phyloP scores from a whole-genome alignment of 768 basidiomycete species.

The Leccinum boreale region DNA sequence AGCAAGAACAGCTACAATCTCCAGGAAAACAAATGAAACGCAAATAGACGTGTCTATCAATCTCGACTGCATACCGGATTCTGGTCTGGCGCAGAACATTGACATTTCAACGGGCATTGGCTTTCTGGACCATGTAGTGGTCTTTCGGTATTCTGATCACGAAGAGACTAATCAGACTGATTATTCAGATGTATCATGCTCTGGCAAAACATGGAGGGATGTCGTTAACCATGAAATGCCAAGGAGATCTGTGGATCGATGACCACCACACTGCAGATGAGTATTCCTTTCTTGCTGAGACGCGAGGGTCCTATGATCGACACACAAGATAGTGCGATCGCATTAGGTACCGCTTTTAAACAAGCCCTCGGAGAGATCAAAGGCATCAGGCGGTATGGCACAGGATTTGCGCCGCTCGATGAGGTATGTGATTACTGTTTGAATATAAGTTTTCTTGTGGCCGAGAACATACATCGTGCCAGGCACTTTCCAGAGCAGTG shows the following conservation, averaged over 20 bases:
- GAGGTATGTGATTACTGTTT: slow-evolving; percentile 57
- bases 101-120: slow-evolving; percentile 92
- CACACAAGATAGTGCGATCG: slow-evolving; percentile 85
- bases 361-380: slow-evolving; percentile 90
- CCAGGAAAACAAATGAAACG: slow-evolving; percentile 89
- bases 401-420: slow-evolving; percentile 94
- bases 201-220: slow-evolving; percentile 96
- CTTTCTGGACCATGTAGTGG: slow-evolving; percentile 91
- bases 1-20: slow-evolving; percentile 62
- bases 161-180: neutral
- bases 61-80: slow-evolving; percentile 75
- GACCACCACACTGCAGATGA: slow-evolving; percentile 99
- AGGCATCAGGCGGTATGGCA: slow-evolving; percentile 93
- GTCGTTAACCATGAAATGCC: slow-evolving; percentile 86
- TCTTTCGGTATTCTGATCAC: neutral
- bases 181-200: slow-evolving; percentile 88
- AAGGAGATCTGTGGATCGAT: slow-evolving; percentile 96
- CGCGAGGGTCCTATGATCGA: slow-evolving; percentile 5
- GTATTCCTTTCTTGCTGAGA: slow-evolving; percentile 34
- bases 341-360: slow-evolving; percentile 88
- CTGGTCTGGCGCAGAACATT: slow-evolving; percentile 65
- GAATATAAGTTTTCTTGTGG: neutral
- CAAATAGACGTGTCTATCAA: slow-evolving; percentile 77
- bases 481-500: slow-evolving; percentile 95
- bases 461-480: slow-evolving; percentile 7